These are phyloP conservation scores for Craterostigma plantagineum DNA, from an alignment of 257 asterid genomes.

Conservation along the genomic window DNA sequence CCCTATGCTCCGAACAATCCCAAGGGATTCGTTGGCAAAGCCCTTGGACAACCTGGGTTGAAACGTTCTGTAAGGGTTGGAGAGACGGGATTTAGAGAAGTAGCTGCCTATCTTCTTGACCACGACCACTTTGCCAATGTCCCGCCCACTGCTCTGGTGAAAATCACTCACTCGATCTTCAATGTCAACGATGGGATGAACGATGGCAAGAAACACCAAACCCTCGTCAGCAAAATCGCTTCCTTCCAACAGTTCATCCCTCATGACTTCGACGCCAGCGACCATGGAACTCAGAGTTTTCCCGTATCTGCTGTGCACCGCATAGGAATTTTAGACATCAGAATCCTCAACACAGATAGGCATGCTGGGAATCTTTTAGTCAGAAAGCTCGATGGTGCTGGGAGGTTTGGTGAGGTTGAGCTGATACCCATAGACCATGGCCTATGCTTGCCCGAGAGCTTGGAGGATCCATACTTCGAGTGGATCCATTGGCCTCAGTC, in stretches of 20 bases:
- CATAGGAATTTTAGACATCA: constrained; percentile 81
- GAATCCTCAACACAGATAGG: constrained; percentile 91
- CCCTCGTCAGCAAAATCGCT: constrained; percentile 79
- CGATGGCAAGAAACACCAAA: constrained; percentile 38
- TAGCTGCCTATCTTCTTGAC: constrained; percentile 94
- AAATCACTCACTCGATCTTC: constrained; percentile 78
- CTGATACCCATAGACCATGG: constrained; percentile 90
- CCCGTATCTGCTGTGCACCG: constrained; percentile 89
- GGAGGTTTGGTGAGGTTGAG: constrained; percentile 74
- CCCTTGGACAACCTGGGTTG: constrained; percentile 87
- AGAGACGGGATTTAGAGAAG: constrained; percentile 92
- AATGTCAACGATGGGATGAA: constrained; percentile 80
- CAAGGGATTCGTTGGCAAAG: constrained; percentile 89
- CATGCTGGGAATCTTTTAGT: constrained; percentile 91
- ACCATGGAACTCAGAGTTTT: constrained; percentile 85
- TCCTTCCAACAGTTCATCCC: constrained; percentile 74
- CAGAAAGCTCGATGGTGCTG: constrained; percentile 63
- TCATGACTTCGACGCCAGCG: constrained; percentile 95
- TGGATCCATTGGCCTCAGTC: constrained; percentile 99
- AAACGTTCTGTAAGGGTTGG: constrained; percentile 88
- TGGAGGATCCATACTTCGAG: constrained; percentile 93
- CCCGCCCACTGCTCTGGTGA: constrained; percentile 86
- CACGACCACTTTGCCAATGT: constrained; percentile 77
- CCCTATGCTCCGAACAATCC: constrained; percentile 97
- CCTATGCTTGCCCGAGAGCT: constrained; percentile 76